These are phyloP conservation scores for Alloascoidea africana DNA, from an alignment of 805 yeast species.

Conservation along the genomic window DNA sequence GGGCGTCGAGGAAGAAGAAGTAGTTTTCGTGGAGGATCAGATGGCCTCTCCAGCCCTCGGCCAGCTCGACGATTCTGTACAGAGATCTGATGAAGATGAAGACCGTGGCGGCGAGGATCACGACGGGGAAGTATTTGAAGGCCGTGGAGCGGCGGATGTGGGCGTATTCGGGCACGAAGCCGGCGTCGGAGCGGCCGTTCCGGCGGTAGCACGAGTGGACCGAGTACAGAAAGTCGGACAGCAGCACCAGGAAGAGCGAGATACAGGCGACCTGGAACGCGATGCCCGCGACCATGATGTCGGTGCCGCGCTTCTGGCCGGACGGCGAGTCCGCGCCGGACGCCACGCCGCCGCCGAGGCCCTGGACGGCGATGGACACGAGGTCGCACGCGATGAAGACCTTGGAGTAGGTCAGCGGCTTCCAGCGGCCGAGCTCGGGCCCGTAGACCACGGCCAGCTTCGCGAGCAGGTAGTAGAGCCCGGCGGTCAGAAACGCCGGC, in stretches of 20 bases:
- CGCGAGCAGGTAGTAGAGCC: conserved; percentile 58
- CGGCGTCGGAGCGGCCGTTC: conserved; percentile 12
- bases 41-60: conserved; percentile 58
- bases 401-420: conserved; percentile 46
- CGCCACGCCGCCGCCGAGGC: conserved; percentile 64
- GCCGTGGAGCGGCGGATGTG: conserved; percentile 19
- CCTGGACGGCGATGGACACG: conserved; percentile 50
- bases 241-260: conserved; percentile 38
- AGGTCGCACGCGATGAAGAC: conserved; percentile 56
- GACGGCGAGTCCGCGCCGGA: conserved; percentile 24
- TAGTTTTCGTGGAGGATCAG: conserved; percentile 41
- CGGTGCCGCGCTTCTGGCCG: conserved; percentile 28
- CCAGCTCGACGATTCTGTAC: conserved; percentile 59
- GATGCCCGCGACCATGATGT: conserved; percentile 65
- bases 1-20: conserved; percentile 36
- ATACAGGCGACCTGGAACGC: conserved; percentile 64
- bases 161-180: conserved; percentile 21
- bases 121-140: conserved; percentile 29
- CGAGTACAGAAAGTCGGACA: conserved; percentile 29
- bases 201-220: conserved; percentile 15
- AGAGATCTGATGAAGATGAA: conserved; percentile 52
- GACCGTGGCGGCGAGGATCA: conserved; percentile 29
- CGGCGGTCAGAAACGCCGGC: conserved; percentile 79
- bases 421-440: conserved; percentile 26
- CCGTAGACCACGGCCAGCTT: conserved; percentile 53